Conservation (phyloP, 2,329 filamentous ascomycete genomes). For the Colletotrichum phormii region DNA sequence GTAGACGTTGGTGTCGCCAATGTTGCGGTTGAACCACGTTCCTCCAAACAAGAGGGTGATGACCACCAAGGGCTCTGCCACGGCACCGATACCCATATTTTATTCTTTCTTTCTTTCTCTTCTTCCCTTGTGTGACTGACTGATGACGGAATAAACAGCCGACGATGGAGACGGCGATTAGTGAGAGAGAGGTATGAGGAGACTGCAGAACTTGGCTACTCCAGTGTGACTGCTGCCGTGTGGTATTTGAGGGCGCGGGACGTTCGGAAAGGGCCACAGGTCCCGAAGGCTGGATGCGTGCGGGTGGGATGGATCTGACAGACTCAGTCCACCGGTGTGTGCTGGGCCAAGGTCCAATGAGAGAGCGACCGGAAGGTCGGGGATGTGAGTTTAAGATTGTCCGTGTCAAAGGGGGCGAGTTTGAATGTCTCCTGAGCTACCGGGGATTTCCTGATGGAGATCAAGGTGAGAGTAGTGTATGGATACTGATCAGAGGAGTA, state of each 20-base stretch:
- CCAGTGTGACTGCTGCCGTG: slow-evolving; percentile 20
- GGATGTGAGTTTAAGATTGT: slow-evolving; percentile 30
- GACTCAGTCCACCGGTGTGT: slow-evolving; percentile 9
- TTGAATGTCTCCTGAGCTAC: slow-evolving; percentile 6
- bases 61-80: slow-evolving; percentile 56
- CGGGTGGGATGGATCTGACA: slow-evolving; percentile 23
- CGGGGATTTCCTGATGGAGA: neutral
- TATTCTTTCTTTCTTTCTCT: neutral
- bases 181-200: slow-evolving; percentile 8
- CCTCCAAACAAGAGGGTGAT: slow-evolving; percentile 57
- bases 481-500: neutral
- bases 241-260: slow-evolving; percentile 32
- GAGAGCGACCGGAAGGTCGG: slow-evolving; percentile 7
- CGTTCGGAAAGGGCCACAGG: slow-evolving; percentile 25
- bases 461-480: neutral
- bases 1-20: slow-evolving; percentile 45
- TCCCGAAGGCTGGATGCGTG: slow-evolving; percentile 14
- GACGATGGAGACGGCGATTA: slow-evolving; percentile 7
- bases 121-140: neutral
- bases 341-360: slow-evolving; percentile 1
- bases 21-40: slow-evolving; percentile 57
- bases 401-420: neutral
- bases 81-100: slow-evolving; percentile 53
- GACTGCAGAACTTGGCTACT: slow-evolving; percentile 23
- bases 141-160: neutral